These are phyloP conservation scores for Schizophyllum commune DNA, from an alignment of 1,284 basidiomycete species.

Conservation along the genomic window DNA sequence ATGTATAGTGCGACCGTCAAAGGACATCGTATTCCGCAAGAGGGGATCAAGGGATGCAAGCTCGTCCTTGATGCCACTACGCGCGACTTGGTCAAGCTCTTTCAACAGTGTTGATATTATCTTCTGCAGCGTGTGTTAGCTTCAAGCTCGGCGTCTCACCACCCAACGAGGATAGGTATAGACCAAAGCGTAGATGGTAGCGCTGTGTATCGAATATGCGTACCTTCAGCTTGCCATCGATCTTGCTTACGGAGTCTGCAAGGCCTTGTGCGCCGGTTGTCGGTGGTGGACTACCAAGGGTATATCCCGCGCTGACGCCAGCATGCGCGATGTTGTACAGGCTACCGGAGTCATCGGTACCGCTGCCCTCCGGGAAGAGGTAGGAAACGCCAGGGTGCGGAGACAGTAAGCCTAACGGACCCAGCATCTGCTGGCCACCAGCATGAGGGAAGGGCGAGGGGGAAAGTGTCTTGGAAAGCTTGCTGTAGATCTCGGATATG, in stretches of 20 bases:
- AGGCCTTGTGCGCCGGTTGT: slow-evolving; percentile 50
- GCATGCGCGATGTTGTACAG: slow-evolving; percentile 68
- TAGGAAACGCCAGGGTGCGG: slow-evolving; percentile 79
- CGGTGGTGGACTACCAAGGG: slow-evolving; percentile 41
- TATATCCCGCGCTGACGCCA: slow-evolving; percentile 26
- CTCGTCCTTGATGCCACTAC: slow-evolving; percentile 74
- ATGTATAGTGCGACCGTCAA: not conserved
- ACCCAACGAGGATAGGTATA: too few species aligned
- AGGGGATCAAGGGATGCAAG: slow-evolving; percentile 72
- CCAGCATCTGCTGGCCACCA: slow-evolving; percentile 61
- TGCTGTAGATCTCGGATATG: slow-evolving; percentile 80
- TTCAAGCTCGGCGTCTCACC: not conserved
- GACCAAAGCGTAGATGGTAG: too few species aligned
- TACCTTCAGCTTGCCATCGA: slow-evolving; percentile 79
- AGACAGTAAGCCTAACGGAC: slow-evolving; percentile 60
- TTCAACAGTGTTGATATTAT: slow-evolving; percentile 67
- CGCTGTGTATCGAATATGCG: slow-evolving; percentile 16
- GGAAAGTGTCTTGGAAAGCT: slow-evolving; percentile 71
- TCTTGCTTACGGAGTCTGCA: slow-evolving; percentile 71
- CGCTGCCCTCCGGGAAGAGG: slow-evolving; percentile 34
- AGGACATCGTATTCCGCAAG: slow-evolving; percentile 38
- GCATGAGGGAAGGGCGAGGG: slow-evolving; percentile 63
- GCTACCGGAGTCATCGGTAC: slow-evolving; percentile 39
- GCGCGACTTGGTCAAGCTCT: slow-evolving; percentile 74
- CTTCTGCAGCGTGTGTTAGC: slow-evolving; percentile 45